Conservation (phyloP, 768 basidiomycete species). For the Kwoniella botswanensis region DNA sequence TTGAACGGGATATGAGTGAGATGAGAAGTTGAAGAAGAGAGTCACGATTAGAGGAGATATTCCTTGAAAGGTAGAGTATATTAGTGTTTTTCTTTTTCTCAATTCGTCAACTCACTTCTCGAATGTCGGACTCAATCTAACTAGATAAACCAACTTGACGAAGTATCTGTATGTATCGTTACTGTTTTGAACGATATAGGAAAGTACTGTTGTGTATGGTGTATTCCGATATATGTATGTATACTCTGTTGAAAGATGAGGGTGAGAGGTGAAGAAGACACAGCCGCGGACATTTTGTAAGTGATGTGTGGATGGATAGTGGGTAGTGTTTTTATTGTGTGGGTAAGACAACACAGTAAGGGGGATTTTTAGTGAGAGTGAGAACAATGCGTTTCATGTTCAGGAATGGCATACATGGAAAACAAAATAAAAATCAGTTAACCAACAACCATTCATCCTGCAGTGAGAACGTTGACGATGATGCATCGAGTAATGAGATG, state of each 20-base stretch:
- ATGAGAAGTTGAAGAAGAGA: neutral
- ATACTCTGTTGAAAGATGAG: slow-evolving; percentile 8
- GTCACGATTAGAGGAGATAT: neutral
- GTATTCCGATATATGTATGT: slow-evolving; percentile 4
- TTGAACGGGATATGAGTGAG: slow-evolving; percentile 9
- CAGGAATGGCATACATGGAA: neutral
- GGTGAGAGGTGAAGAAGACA: slow-evolving; percentile 8
- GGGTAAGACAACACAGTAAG: neutral
- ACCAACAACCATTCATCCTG: too few species aligned
- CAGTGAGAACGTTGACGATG: neutral
- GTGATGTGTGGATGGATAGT: neutral
- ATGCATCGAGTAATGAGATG: neutral
- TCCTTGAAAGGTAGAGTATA: slow-evolving; percentile 8
- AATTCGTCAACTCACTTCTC: neutral
- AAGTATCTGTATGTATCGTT: slow-evolving; percentile 21
- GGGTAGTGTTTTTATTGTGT: slow-evolving; percentile 1
- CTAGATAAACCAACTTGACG: neutral
- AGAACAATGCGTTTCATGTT: neutral
- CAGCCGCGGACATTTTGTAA: slow-evolving; percentile 2
- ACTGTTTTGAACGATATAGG: neutral
- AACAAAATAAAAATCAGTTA: neutral
- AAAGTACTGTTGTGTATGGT: too few species aligned
- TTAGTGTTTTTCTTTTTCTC: neutral
- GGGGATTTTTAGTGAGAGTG: neutral
- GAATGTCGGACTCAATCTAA: neutral